Evolutionary conservation across 225 moss, liverwort and hornwort species (phyloP).

Genomic region (Straminergon stramineum): DNA sequence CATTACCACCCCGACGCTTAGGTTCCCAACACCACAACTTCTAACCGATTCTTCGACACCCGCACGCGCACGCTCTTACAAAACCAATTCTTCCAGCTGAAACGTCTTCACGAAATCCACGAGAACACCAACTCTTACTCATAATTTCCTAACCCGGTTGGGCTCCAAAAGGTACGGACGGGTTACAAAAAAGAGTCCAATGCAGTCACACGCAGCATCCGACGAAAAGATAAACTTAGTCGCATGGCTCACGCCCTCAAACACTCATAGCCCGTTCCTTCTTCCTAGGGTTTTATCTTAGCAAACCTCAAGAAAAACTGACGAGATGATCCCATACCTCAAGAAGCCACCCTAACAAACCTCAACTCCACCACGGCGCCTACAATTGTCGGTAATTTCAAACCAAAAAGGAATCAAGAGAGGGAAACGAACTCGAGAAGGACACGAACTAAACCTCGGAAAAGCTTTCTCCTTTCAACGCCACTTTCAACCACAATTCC

Average conservation of each 20-base stretch:
- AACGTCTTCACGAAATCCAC: conserved; percentile 4
- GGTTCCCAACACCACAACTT: neutral
- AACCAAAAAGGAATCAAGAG: neutral
- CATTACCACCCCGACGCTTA: neutral
- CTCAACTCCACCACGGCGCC: neutral
- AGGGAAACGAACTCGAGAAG: neutral
- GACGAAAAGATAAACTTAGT: neutral
- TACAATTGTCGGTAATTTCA: conserved; percentile 13
- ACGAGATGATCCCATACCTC: neutral
- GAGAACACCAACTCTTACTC: neutral
- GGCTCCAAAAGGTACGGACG: neutral
- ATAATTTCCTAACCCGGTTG: neutral
- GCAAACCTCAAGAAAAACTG: neutral
- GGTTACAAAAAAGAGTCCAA: neutral
- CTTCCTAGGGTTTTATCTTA: conserved; percentile 14
- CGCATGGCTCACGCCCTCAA: neutral
- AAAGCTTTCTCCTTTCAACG: neutral
- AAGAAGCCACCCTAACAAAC: neutral
- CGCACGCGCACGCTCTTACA: neutral
- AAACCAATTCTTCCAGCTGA: conserved; percentile 5
- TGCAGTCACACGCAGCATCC: neutral
- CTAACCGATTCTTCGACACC: neutral
- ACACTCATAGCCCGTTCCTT: neutral
- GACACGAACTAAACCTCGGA: neutral
- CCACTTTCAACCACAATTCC: neutral